Evolutionary conservation across 352 stramenopile species (phyloP), one percentile per base, ranked within the genome.

Genomic region (Phytopythium vexans): DNA sequence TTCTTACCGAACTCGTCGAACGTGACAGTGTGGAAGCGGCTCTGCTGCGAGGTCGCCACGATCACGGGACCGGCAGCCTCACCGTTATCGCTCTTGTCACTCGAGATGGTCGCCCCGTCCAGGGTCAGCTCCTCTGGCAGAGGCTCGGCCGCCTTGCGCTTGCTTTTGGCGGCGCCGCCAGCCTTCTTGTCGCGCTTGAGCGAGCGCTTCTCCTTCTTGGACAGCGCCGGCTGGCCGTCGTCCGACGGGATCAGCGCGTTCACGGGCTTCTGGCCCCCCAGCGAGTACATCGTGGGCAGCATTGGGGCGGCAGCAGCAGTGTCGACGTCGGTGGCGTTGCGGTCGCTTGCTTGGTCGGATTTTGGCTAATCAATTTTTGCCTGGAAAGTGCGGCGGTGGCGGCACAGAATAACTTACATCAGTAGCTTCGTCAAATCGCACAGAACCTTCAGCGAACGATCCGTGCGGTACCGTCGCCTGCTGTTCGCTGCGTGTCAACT

Each of bases 1-100:
- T 83, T 83, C 38, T 83, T 83, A 33, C 72, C 72, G 21, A 74
- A 83, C 58, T 83, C 72, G 48, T 83, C 72, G 49, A 70, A 83
- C 8, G 72, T 83, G 34, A 77, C 72, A n/a, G 69, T 83, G 37
- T 83, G 70, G 65, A 83, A 83, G 16, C 72, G 72, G 50, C 70
- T 83, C 62, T 83, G 72, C 70, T 83, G 72, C 21, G 70, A 80
- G 6, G 64, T 74, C 37, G 65, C 72, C 41, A 74, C 60, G 42
- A 61, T 57, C 37, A 64, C 41, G 14, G 58, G 47, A 1, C 50
- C 33, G 3, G 1, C 12, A 2, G 15, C 34, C 6, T 41, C 31
- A 0, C 15, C 12, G 2, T 14, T 37, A 4, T 50, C 51, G 8
- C 41, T 42, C 32, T 50, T 44, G 12, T 43, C 35, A 6, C 49